Conservation (phyloP, 2,329 filamentous ascomycete genomes). For the Ophiostoma novo-ulmi region DNA sequence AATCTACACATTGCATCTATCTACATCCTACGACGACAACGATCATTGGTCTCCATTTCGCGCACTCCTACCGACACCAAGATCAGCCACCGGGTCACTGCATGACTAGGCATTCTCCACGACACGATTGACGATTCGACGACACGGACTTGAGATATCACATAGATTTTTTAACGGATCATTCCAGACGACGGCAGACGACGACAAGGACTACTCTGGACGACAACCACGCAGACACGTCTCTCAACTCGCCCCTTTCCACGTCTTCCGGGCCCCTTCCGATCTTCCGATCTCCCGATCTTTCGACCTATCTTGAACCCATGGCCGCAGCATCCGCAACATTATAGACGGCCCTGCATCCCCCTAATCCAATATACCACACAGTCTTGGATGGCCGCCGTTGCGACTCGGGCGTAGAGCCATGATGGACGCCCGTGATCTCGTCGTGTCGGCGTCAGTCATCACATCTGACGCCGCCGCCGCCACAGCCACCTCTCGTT, state of each 20-base stretch:
- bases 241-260: not conserved
- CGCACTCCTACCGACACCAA: not conserved
- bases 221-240: not conserved
- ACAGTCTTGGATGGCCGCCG: conserved; percentile 25
- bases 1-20: not conserved
- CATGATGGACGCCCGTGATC: conserved; percentile 21
- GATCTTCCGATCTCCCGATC: not conserved
- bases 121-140: not conserved
- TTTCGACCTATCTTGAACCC: not conserved
- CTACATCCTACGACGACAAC: not conserved
- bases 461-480: conserved; percentile 6
- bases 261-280: not conserved
- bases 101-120: conserved; percentile 13
- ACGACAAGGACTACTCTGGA: not conserved
- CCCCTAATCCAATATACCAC: not conserved
- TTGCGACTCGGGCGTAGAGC: conserved; percentile 31
- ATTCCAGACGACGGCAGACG: not conserved
- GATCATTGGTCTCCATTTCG: not conserved
- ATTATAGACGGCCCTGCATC: not conserved
- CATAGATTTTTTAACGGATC: not conserved
- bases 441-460: conserved; percentile 24
- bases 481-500: not conserved
- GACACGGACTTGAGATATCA: not conserved
- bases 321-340: conserved; percentile 1
- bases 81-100: conserved; percentile 5